These are phyloP conservation scores for Ogataea wickerhamii DNA, from an alignment of 805 yeast genomes.

Conservation along the genomic window DNA sequence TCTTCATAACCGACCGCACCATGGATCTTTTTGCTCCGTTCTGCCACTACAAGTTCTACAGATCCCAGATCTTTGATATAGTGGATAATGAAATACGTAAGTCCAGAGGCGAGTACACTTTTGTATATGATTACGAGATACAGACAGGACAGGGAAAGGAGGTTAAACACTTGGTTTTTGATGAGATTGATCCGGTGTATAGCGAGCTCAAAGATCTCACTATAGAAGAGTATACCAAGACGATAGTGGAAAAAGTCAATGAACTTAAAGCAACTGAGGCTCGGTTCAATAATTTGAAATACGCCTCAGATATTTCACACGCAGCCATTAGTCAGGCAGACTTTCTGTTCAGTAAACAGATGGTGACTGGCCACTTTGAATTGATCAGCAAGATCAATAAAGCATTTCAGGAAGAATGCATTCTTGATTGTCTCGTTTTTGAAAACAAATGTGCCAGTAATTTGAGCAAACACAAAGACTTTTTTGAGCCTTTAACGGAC, in stretches of 20 bases:
- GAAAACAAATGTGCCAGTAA: slow-evolving; percentile 81
- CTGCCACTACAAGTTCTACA: slow-evolving; percentile 85
- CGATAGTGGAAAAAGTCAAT: slow-evolving; percentile 20
- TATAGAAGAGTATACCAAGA: slow-evolving; percentile 25
- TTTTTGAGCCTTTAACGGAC: slow-evolving; percentile 51
- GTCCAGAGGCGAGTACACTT: slow-evolving; percentile 25
- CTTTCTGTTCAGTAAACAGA: slow-evolving; percentile 21
- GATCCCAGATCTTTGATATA: slow-evolving; percentile 86
- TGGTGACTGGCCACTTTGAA: slow-evolving; percentile 28
- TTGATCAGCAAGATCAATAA: slow-evolving; percentile 54
- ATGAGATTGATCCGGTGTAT: slow-evolving; percentile 25
- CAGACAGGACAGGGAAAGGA: slow-evolving; percentile 27
- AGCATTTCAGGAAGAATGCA: slow-evolving; percentile 42
- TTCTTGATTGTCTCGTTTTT: slow-evolving; percentile 64
- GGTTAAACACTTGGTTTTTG: slow-evolving; percentile 24
- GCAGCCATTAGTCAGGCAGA: slow-evolving; percentile 27
- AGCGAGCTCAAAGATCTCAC: slow-evolving; percentile 24
- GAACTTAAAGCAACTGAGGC: slow-evolving; percentile 25
- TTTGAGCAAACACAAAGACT: slow-evolving; percentile 60
- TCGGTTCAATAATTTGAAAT: slow-evolving; percentile 22
- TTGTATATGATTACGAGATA: slow-evolving; percentile 25
- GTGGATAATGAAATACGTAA: slow-evolving; percentile 25
- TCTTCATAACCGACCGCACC: slow-evolving; percentile 79
- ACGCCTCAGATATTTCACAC: slow-evolving; percentile 27
- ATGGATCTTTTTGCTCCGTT: slow-evolving; percentile 81